phyloP scores from a whole-genome alignment of 106 monocot genomes.

The Phalaenopsis aphrodite region DNA sequence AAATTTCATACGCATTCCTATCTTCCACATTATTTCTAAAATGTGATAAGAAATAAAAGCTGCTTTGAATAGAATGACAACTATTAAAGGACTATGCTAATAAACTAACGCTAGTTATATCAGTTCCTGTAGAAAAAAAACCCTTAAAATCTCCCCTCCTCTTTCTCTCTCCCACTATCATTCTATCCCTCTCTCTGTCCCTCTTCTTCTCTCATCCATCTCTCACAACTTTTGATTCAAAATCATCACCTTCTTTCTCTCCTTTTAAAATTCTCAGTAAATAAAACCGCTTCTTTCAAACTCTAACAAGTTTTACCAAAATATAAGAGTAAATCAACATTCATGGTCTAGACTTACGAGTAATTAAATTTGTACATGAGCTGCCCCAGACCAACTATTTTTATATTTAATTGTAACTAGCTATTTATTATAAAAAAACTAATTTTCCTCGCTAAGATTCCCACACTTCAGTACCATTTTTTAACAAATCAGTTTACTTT shows the following conservation, averaged over 20 bases:
- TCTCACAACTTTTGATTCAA: background rate
- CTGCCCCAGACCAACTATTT: background rate
- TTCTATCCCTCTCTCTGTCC: background rate
- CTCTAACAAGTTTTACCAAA: no score
- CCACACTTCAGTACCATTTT: background rate
- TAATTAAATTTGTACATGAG: background rate
- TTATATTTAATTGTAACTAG: background rate
- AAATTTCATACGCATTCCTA: background rate
- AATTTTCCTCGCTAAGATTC: background rate
- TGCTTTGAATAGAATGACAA: no score
- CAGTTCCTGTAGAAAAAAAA: no score
- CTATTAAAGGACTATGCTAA: no score
- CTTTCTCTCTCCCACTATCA: background rate
- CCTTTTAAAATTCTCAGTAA: no score
- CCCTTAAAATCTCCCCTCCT: no score
- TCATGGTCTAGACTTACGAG: no score
- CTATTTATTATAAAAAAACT: background rate
- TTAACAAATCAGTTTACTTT: background rate
- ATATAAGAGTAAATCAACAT: no score
- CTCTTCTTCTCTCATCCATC: background rate
- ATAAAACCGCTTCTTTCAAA: no score
- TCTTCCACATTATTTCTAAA: background rate
- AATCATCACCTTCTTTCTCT: background rate
- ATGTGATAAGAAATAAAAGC: no score
- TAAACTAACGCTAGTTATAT: no score